phyloP scores from a whole-genome alignment of 2,329 filamentous ascomycete species.

The Aquanectria penicillioides region DNA sequence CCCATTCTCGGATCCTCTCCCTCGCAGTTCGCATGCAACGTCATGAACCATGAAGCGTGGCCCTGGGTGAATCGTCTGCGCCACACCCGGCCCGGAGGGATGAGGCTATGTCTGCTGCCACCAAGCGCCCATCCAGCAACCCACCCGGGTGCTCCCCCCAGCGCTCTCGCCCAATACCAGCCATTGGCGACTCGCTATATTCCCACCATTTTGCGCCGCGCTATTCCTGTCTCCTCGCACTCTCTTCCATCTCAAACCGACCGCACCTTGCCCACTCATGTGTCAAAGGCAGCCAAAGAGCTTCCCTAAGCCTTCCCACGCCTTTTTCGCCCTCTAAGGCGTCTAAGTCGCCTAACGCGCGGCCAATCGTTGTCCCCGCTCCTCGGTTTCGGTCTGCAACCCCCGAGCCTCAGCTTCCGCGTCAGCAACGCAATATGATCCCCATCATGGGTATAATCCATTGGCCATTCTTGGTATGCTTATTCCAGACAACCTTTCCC shows the following conservation, averaged over 20 bases:
- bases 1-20: constrained; percentile 1
- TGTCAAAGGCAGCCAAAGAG: too few species aligned
- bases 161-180: too few species aligned
- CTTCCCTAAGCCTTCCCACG: not conserved
- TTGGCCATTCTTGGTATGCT: not conserved
- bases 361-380: constrained; percentile 9
- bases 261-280: too few species aligned
- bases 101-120: constrained; percentile 35
- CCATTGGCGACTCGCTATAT: constrained; percentile 5
- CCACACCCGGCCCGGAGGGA: constrained; percentile 24
- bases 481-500: not conserved
- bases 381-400: constrained; percentile 2
- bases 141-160: too few species aligned
- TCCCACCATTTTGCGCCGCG: constrained; percentile 24
- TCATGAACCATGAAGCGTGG: constrained; percentile 29
- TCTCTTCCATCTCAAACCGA: not conserved
- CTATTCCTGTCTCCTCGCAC: constrained; percentile 13
- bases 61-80: constrained; percentile 29
- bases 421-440: not conserved
- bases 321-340: not conserved
- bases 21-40: constrained; percentile 24
- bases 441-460: not conserved
- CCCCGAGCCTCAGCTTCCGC: not conserved
- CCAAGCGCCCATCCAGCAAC: too few species aligned
- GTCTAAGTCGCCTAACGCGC: not conserved